Conservation (phyloP, 2,329 filamentous ascomycete genomes). For the Fusarium nematophilum region DNA sequence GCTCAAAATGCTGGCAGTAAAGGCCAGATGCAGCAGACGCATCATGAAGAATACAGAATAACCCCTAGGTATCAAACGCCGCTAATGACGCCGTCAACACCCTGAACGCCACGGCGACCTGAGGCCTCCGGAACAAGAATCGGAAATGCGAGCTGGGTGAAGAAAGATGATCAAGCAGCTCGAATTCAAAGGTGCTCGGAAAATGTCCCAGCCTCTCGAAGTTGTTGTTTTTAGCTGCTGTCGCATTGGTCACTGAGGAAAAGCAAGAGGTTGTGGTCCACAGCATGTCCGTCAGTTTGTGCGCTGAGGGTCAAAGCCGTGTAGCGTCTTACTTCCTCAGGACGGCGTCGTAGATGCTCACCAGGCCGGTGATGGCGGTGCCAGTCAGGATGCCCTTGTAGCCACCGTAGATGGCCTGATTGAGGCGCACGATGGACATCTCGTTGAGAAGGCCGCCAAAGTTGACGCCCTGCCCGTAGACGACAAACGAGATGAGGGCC, state of each 20-base stretch:
- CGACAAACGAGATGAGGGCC: conserved; percentile 81
- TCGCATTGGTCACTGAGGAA: conserved; percentile 4
- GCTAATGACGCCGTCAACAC: conserved; percentile 46
- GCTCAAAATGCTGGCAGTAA: background rate
- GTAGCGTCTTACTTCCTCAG: conserved; percentile 70
- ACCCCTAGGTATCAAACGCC: conserved; percentile 47
- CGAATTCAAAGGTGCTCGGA: conserved; percentile 1
- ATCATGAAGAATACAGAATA: conserved; percentile 14
- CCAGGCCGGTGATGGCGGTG: conserved; percentile 73
- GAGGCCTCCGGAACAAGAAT: conserved; percentile 26
- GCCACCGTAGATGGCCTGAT: conserved; percentile 75
- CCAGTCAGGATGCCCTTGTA: conserved; percentile 77
- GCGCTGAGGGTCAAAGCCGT: background rate
- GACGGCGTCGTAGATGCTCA: conserved; percentile 82
- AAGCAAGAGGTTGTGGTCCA: background rate
- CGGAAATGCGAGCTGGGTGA: conserved; percentile 18
- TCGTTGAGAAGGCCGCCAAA: conserved; percentile 71
- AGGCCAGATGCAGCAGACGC: conserved; percentile 15
- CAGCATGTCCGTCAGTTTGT: background rate
- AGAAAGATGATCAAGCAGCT: conserved; percentile 9
- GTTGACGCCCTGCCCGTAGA: conserved; percentile 76
- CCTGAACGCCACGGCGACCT: conserved; percentile 44
- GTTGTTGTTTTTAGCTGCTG: background rate
- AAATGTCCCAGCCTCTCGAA: conserved; percentile 5
- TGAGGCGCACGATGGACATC: conserved; percentile 70